Conservation (phyloP, 305 asterid species). For the Fraxinus dipetala region DNA sequence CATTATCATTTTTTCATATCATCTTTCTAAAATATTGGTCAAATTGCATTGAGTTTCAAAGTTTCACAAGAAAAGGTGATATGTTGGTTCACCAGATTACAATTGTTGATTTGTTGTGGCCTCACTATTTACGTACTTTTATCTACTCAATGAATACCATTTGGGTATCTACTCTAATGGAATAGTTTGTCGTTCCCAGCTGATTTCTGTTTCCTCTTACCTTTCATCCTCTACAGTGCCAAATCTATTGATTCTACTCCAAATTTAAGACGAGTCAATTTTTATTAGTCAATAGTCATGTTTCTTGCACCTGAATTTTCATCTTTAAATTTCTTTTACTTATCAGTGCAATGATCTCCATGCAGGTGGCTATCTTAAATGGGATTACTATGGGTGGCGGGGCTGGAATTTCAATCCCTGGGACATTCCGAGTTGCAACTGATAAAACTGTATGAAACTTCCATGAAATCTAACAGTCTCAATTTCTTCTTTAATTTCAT, state of each 20-base stretch:
- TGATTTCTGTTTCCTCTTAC: conserved; percentile 3
- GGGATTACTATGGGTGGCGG: conserved; percentile 99
- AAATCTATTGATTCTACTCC: neutral
- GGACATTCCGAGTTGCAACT: conserved; percentile 85
- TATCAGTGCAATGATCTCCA: conserved; percentile 2
- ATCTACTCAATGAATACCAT: neutral
- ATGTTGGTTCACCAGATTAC: conserved; percentile 12
- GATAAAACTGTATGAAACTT: conserved; percentile 72
- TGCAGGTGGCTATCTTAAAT: conserved; percentile 89
- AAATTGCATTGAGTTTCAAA: neutral
- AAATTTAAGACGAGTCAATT: neutral
- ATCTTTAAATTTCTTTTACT: neutral
- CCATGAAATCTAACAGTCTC: conserved; percentile 3
- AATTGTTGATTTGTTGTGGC: neutral
- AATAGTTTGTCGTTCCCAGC: conserved; percentile 5
- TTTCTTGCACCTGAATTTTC: neutral
- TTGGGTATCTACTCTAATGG: neutral
- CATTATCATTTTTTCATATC: neutral
- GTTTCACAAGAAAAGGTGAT: neutral
- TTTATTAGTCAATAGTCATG: neutral
- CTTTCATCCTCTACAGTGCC: conserved; percentile 13
- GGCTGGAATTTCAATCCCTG: conserved; percentile 91
- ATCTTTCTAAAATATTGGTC: neutral
- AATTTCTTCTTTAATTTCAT: conserved; percentile 14
- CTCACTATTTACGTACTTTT: neutral